Percentiles rank a stretch among this genome's conserved stretches.
phyloP scores from a whole-genome alignment of 768 basidiomycete species.

The Pisolithus marmoratus region DNA sequence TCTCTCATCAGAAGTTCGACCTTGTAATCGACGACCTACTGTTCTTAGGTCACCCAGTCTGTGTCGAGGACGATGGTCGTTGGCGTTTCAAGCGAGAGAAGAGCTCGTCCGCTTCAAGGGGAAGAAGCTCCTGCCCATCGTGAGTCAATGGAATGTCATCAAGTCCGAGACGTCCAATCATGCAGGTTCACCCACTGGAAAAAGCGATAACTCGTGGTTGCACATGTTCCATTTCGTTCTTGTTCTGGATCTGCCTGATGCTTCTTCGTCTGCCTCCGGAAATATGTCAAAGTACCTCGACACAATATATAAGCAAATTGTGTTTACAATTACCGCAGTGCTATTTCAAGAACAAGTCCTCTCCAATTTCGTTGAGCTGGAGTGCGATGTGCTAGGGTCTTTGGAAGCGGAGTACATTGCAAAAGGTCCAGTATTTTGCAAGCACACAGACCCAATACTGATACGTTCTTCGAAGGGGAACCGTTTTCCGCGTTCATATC shows the following conservation, averaged over 20 bases:
- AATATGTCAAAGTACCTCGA: conserved; percentile 79
- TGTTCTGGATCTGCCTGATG: conserved; percentile 86
- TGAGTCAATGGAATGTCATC: conserved; percentile 29
- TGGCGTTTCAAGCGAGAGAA: conserved; percentile 76
- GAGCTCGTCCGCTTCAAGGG: conserved; percentile 43
- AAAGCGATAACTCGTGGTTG: conserved; percentile 44
- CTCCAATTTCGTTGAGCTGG: conserved; percentile 77
- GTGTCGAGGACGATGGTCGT: conserved; percentile 60
- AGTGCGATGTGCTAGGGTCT: conserved; percentile 66
- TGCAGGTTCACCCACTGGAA: conserved; percentile 25
- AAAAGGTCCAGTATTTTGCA: conserved; percentile 50
- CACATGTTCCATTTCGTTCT: conserved; percentile 82
- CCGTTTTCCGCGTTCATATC: conserved; percentile 50
- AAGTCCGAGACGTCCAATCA: conserved; percentile 28
- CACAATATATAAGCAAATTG: conserved; percentile 82
- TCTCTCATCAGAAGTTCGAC: conserved; percentile 95
- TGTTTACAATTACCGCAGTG: conserved; percentile 87
- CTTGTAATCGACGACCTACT: conserved; percentile 86
- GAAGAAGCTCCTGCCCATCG: conserved; percentile 50
- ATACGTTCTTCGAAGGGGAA: conserved; percentile 39
- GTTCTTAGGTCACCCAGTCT: conserved; percentile 94
- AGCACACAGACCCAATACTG: conserved; percentile 2
- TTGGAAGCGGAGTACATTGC: conserved; percentile 67
- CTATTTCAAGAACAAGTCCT: conserved; percentile 87
- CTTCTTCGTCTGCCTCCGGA: conserved; percentile 75